Percentiles rank a stretch among this genome's conserved stretches.
Evolutionary conservation across 768 basidiomycete species (phyloP).

Genomic region (Naematelia encephala): DNA sequence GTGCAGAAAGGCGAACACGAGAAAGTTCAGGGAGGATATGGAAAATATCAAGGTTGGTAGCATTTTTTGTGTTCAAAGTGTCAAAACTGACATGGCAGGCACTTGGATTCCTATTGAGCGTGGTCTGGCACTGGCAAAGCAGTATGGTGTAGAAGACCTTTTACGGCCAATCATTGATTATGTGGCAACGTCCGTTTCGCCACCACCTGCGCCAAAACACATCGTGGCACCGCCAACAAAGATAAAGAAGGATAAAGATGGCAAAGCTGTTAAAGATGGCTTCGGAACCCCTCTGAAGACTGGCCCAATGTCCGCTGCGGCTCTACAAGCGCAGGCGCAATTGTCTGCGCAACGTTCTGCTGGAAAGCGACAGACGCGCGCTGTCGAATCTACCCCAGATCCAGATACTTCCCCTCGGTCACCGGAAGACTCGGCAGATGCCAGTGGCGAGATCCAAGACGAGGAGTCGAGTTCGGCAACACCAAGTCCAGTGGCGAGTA

Average conservation of each 20-base stretch:
- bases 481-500: conserved; percentile 22
- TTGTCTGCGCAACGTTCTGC: conserved; percentile 18
- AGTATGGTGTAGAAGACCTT: conserved; percentile 84
- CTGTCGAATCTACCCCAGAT: conserved; percentile 34
- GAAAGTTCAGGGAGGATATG: conserved; percentile 98
- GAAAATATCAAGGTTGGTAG: conserved; percentile 91
- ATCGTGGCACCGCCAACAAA: conserved; percentile 66
- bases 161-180: conserved; percentile 94
- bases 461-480: conserved; percentile 31
- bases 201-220: conserved; percentile 88
- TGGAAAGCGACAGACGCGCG: conserved; percentile 4
- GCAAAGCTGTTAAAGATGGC: conserved; percentile 30
- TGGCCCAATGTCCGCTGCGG: conserved; percentile 37
- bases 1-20: conserved; percentile 98
- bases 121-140: conserved; percentile 76
- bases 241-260: conserved; percentile 47
- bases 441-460: conserved; percentile 32
- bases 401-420: conserved; percentile 16
- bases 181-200: conserved; percentile 77
- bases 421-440: conserved; percentile 13
- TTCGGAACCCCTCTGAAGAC: conserved; percentile 29
- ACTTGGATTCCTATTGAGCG: conserved; percentile 98
- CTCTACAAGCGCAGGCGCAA: conserved; percentile 40
- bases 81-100: conserved; percentile 59
- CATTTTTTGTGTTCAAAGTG: background rate